Evolutionary conservation across 1,284 basidiomycete species (phyloP).

Genomic region (Boletus semigastroideus): DNA sequence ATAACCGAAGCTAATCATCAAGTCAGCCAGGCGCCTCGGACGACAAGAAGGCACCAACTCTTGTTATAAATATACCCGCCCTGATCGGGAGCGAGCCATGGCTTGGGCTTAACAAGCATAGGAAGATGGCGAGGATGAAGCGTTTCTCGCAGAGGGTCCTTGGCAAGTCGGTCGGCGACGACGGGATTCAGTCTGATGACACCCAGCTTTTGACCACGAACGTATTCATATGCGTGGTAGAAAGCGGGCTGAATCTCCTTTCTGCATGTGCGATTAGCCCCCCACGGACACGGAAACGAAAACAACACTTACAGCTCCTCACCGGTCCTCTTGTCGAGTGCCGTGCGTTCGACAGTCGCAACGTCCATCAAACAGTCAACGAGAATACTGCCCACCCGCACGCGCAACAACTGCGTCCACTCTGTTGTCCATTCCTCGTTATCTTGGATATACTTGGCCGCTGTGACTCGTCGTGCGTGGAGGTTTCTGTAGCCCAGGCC

Average conservation of each 20-base stretch:
- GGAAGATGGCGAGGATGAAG: slow-evolving; percentile 93
- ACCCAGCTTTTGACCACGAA: slow-evolving; percentile 90
- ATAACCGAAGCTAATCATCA: slow-evolving; percentile 62
- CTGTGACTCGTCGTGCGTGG: slow-evolving; percentile 58
- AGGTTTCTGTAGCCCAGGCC: slow-evolving; percentile 56
- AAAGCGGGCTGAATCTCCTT: slow-evolving; percentile 90
- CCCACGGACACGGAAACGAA: background rate
- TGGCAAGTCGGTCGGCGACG: slow-evolving; percentile 77
- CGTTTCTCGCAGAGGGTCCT: slow-evolving; percentile 74
- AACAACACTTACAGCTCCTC: slow-evolving; percentile 52
- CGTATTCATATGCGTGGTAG: slow-evolving; percentile 90
- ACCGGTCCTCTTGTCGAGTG: slow-evolving; percentile 53
- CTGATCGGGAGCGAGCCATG: slow-evolving; percentile 78
- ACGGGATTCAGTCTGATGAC: slow-evolving; percentile 87
- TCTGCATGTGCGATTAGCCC: slow-evolving; percentile 36
- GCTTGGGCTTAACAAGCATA: slow-evolving; percentile 91
- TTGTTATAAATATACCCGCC: slow-evolving; percentile 86
- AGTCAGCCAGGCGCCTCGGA: slow-evolving; percentile 1
- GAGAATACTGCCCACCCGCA: slow-evolving; percentile 82
- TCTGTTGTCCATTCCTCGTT: slow-evolving; percentile 71
- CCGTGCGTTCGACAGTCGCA: slow-evolving; percentile 74
- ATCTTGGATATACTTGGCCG: slow-evolving; percentile 63
- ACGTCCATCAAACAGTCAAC: slow-evolving; percentile 84
- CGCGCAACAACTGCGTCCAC: slow-evolving; percentile 80
- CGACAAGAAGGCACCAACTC: slow-evolving; percentile 43